Evolutionary conservation across 2,329 filamentous ascomycete genomes (phyloP), one percentile per base, ranked within the genome.

Genomic region (Rhexocercosporidium sp.): DNA sequence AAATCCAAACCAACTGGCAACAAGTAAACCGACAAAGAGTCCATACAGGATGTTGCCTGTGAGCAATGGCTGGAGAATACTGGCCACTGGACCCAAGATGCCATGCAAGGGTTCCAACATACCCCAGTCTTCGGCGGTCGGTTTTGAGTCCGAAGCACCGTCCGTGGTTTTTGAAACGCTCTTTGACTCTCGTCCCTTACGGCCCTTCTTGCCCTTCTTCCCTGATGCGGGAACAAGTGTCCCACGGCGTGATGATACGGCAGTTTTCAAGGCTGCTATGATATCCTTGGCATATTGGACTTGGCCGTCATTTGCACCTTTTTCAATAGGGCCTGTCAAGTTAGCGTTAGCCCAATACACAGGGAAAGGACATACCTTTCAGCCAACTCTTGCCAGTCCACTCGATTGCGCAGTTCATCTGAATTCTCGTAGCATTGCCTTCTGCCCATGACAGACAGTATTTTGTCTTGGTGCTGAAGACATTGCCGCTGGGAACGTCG

Each of bases 381-480:
- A 99, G 82, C 96, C 96, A 99, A 82, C 94, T 97, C 84, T 98
- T 99, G 74, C 94, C 94, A 3, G 91, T 90, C 96, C 96, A 99
- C 76, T 99, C 96, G 51, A 97, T 92, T 1, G 89, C 91, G 78
- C 93, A 97, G 72, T 91, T 97, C 81, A 95, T 91, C 69, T 96
- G 88, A 34, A 99, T 82, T 31, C 94, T 87, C 0, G 96, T 99
- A 46, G 88, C 83, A 75, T 97, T 97, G 69, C 90, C 90, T 60
- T 96, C 89, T 3, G 90, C 94, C 96, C 96, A 99, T 61, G 92
- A 92, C 25, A 99, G 84, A 76, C 96, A 97, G 76, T 98, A 99
- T 73, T 92, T 92, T 3, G 96, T 99, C 80, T 97, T 98, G 54
- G 93, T 92, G 44, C 88, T 87, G 77, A 99, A 99, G 3, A 97